phyloP scores from a whole-genome alignment of 2,329 filamentous ascomycete genomes.

The Curvularia spicifera region DNA sequence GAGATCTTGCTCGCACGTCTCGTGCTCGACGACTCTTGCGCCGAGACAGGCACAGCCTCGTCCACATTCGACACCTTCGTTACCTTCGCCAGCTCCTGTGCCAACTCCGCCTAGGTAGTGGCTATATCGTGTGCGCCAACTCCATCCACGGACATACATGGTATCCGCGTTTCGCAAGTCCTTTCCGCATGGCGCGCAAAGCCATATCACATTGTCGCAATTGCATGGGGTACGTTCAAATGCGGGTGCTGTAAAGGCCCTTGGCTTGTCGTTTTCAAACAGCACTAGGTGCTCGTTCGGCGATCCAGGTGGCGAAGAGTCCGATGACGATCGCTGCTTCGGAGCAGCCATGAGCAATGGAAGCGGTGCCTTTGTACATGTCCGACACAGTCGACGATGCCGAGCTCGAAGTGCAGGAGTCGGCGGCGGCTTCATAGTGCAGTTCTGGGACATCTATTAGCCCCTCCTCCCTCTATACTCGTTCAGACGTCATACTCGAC shows the following conservation, averaged over 20 bases:
- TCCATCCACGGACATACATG: constrained; percentile 75
- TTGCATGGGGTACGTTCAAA: constrained; percentile 65
- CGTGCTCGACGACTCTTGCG: constrained; percentile 77
- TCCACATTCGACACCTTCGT: constrained; percentile 87
- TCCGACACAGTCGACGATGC: constrained; percentile 79
- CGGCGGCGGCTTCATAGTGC: constrained; percentile 81
- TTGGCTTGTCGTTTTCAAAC: constrained; percentile 23
- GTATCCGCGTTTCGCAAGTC: constrained; percentile 67
- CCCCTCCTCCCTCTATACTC: background rate
- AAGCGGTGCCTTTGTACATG: constrained; percentile 76
- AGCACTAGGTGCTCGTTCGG: constrained; percentile 27
- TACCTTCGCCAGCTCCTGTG: constrained; percentile 85
- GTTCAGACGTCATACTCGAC: constrained; percentile 67
- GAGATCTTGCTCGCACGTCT: constrained; percentile 78
- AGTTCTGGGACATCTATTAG: constrained; percentile 69
- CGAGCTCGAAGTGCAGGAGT: constrained; percentile 71
- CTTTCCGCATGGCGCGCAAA: constrained; percentile 83
- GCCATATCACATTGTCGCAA: constrained; percentile 72
- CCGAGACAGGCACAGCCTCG: constrained; percentile 78
- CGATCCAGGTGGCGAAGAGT: constrained; percentile 32
- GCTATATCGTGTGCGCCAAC: constrained; percentile 85
- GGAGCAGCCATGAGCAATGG: constrained; percentile 53
- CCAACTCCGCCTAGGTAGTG: constrained; percentile 79
- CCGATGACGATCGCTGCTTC: constrained; percentile 29
- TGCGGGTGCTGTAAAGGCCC: constrained; percentile 54